Evolutionary conservation across 768 basidiomycete species (phyloP).

Genomic region (Agaricus subrufescens): DNA sequence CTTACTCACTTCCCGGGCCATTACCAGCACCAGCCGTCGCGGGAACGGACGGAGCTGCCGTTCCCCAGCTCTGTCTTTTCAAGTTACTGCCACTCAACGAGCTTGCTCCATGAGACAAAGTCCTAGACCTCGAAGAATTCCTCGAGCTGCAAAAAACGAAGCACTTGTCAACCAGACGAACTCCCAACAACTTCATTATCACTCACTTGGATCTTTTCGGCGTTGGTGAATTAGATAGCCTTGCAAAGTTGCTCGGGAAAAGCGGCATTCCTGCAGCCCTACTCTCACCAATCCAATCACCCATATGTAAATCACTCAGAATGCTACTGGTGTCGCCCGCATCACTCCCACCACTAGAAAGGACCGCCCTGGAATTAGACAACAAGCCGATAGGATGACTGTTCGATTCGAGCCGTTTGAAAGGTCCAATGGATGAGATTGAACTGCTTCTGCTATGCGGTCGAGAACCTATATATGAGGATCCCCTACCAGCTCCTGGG

Average conservation of each 20-base stretch:
- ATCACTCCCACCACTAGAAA: constrained; percentile 15
- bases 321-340: constrained; percentile 13
- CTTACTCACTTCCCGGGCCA: constrained; percentile 2
- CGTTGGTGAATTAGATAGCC: constrained; percentile 61
- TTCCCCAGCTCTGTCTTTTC: constrained; percentile 15
- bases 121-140: constrained; percentile 8
- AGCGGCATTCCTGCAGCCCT: constrained; percentile 70
- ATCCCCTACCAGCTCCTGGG: not conserved
- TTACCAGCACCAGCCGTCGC: not conserved
- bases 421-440: constrained; percentile 26
- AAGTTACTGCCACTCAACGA: not conserved
- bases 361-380: constrained; percentile 10
- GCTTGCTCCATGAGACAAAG: constrained; percentile 18
- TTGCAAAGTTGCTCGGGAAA: constrained; percentile 79
- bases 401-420: constrained; percentile 30
- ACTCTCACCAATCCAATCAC: constrained; percentile 53
- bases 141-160: not conserved
- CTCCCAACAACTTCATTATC: not conserved
- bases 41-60: not conserved
- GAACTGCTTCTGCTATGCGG: constrained; percentile 7
- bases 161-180: not conserved
- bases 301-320: constrained; percentile 6
- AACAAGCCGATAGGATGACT: constrained; percentile 18
- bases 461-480: not conserved
- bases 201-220: constrained; percentile 41